A percentile compares a stretch with the other conserved stretches of the same genome.
Evolutionary conservation across 805 yeast genomes (phyloP).

Genomic region (Spathaspora gorwiae): DNA sequence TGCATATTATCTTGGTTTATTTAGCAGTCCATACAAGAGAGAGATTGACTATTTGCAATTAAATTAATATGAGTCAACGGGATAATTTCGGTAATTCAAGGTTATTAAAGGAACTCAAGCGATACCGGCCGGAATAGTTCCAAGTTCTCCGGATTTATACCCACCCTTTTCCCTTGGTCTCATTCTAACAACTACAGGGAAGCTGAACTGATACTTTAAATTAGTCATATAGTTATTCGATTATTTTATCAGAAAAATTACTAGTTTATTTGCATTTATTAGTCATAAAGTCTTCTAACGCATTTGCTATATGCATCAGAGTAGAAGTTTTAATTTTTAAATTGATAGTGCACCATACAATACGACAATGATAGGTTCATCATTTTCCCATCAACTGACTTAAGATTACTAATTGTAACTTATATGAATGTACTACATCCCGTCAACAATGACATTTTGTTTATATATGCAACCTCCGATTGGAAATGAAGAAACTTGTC

Average conservation of each 20-base stretch:
- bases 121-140: neutral
- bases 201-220: neutral
- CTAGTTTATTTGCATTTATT: no score
- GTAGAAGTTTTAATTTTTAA: slow-evolving; percentile 78
- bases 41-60: no score
- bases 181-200: no score
- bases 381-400: slow-evolving; percentile 70
- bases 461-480: slow-evolving; percentile 92
- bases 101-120: neutral
- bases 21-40: no score
- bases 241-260: no score
- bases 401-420: slow-evolving; percentile 92
- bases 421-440: slow-evolving; percentile 93
- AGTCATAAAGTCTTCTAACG: neutral
- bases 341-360: slow-evolving; percentile 79
- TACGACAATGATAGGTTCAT: slow-evolving; percentile 97
- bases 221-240: no score
- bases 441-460: slow-evolving; percentile 93
- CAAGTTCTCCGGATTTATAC: no score
- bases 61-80: neutral
- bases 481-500: slow-evolving; percentile 89
- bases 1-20: no score
- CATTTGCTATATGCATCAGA: slow-evolving; percentile 60
- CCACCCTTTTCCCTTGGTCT: no score
- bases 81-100: neutral